A percentile compares a stretch with the other conserved stretches of the same genome.
These are phyloP conservation scores for Kodamaea sagamina DNA, from an alignment of 805 yeast genomes.

Conservation along the genomic window DNA sequence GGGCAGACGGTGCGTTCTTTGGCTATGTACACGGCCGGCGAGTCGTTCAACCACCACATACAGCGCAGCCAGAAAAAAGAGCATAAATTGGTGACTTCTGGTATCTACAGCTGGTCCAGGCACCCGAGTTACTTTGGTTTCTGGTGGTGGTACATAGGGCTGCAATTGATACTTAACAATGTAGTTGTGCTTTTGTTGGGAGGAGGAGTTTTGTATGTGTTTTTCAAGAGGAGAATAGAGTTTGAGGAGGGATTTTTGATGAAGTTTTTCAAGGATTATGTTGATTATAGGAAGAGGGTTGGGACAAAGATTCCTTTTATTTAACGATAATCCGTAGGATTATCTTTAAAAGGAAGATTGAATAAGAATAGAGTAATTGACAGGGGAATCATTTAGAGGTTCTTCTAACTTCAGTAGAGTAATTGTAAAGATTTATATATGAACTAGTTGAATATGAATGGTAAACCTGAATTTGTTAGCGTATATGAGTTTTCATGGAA, in stretches of 20 bases:
- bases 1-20: constrained; percentile 73
- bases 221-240: constrained; percentile 66
- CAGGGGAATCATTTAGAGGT: too few species aligned
- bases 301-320: constrained; percentile 67
- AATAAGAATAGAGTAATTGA: too few species aligned
- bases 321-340: constrained; percentile 8
- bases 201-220: constrained; percentile 57
- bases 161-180: constrained; percentile 72
- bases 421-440: too few species aligned
- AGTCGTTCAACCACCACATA: constrained; percentile 81
- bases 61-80: constrained; percentile 47
- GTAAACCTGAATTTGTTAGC: too few species aligned
- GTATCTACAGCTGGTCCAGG: constrained; percentile 65
- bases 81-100: constrained; percentile 72
- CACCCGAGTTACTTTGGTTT: constrained; percentile 95
- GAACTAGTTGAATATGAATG: too few species aligned
- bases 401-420: too few species aligned
- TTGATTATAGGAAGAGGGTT: constrained; percentile 49
- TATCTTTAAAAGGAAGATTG: too few species aligned
- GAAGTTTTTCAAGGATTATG: constrained; percentile 74
- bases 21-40: constrained; percentile 88
- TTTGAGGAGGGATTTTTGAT: constrained; percentile 70
- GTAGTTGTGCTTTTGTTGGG: constrained; percentile 60
- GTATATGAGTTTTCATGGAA: too few species aligned
- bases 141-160: constrained; percentile 90